These are phyloP conservation scores for Oryza meridionalis DNA, from an alignment of 176 grass and related monocot species.

Conservation along the genomic window DNA sequence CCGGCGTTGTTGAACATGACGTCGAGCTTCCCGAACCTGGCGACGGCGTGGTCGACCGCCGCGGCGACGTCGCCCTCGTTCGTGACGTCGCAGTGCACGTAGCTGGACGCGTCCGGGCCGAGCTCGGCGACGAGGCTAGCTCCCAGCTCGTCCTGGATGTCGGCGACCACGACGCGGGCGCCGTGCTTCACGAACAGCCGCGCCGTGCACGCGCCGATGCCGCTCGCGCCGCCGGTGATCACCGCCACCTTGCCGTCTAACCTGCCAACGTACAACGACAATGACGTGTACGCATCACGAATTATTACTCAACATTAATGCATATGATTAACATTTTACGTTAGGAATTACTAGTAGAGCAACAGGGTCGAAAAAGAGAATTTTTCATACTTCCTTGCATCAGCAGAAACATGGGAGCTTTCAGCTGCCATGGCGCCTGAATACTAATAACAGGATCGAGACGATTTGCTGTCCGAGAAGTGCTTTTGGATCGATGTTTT, in stretches of 20 bases:
- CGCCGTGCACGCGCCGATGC: neutral
- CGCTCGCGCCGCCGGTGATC: constrained; percentile 21
- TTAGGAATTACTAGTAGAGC: neutral
- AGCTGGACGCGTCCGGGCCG: constrained; percentile 16
- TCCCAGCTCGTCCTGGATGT: too few relatives aligned
- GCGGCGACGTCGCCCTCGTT: constrained; percentile 43
- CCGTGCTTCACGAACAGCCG: too few relatives aligned
- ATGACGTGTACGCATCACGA: too few relatives aligned
- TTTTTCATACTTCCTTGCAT: neutral
- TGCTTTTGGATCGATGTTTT: too few relatives aligned
- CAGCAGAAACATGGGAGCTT: too few relatives aligned
- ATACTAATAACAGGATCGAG: too few relatives aligned
- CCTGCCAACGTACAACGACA: neutral
- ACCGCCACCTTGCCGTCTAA: constrained; percentile 28
- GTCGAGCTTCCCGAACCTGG: constrained; percentile 49
- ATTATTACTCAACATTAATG: too few relatives aligned
- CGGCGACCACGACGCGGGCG: too few relatives aligned
- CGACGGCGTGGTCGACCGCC: constrained; percentile 49
- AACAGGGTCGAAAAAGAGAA: neutral
- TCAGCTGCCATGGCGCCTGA: too few relatives aligned
- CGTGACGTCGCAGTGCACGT: constrained; percentile 52
- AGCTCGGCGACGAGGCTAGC: neutral
- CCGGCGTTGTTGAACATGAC: constrained; percentile 73
- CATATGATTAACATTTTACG: too few relatives aligned
- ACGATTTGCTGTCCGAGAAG: too few relatives aligned